A percentile compares a stretch with the other conserved stretches of the same genome.
phyloP scores from a whole-genome alignment of 73 alveolate species.

The Paramecium sexaurelia region DNA sequence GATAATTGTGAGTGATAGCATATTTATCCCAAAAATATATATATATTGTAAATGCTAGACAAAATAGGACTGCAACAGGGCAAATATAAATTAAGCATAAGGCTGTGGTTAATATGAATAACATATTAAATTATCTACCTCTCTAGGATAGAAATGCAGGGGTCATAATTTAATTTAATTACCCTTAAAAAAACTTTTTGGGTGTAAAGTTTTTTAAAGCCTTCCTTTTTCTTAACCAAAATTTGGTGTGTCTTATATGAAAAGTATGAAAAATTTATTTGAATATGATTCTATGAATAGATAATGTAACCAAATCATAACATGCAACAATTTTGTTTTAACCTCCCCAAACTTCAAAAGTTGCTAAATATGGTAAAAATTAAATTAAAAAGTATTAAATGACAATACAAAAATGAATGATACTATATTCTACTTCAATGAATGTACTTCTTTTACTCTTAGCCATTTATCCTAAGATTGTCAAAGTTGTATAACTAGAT shows the following conservation, averaged over 20 bases:
- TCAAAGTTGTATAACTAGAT: constrained; percentile 25
- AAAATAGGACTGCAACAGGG: constrained; percentile 5
- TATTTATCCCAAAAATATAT: not conserved
- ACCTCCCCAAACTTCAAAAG: constrained; percentile 49
- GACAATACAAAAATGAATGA: not conserved
- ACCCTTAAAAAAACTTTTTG: not conserved
- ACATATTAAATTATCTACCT: constrained; percentile 19
- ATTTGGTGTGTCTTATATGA: constrained; percentile 19
- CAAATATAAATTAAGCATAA: not conserved
- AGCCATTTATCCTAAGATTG: constrained; percentile 16
- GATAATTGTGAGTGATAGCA: not conserved
- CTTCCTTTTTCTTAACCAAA: constrained; percentile 32
- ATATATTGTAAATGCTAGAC: constrained; percentile 2
- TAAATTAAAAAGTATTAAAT: not conserved
- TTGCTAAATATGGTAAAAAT: constrained; percentile 33
- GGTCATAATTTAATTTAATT: constrained; percentile 29
- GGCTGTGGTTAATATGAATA: constrained; percentile 7
- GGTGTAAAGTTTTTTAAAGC: constrained; percentile 1
- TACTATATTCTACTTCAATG: constrained; percentile 24
- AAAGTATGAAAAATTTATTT: constrained; percentile 18
- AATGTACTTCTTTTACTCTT: constrained; percentile 48
- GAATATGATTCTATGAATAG: not conserved
- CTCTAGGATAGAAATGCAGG: constrained; percentile 7
- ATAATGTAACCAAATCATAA: constrained; percentile 16
- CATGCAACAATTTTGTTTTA: not conserved